Percentiles rank a stretch among this genome's conserved stretches.
Conservation (phyloP, 768 basidiomycete genomes). For the Lactarius psammicola region DNA sequence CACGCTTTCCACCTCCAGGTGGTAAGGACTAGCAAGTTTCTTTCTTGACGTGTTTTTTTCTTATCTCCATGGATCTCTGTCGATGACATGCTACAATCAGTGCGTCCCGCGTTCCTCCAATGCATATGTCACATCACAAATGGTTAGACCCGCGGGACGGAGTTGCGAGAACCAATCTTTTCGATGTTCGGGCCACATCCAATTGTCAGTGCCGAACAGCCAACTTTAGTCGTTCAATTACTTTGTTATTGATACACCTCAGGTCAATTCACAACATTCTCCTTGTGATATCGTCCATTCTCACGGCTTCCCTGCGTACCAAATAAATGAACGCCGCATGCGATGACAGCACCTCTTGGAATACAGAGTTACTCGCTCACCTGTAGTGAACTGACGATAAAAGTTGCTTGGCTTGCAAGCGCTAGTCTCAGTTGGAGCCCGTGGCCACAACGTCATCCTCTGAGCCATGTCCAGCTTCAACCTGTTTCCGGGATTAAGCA, state of each 20-base stretch:
- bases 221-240: neutral
- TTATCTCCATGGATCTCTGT: neutral
- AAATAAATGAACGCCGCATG: neutral
- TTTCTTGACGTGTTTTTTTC: neutral
- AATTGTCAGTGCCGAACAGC: neutral
- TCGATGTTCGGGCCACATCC: neutral
- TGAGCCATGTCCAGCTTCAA: constrained; percentile 13
- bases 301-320: neutral
- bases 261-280: neutral
- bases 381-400: constrained; percentile 4
- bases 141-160: neutral
- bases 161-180: neutral
- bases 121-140: neutral
- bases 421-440: neutral
- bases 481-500: neutral
- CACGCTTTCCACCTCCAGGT: neutral
- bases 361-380: neutral
- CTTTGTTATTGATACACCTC: neutral
- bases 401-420: neutral
- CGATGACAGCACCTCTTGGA: neutral
- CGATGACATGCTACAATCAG: neutral
- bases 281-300: neutral
- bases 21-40: neutral
- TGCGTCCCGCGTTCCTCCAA: neutral
- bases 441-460: neutral